Evolutionary conservation across 1,139 yeast genomes (phyloP).

Genomic region (Groenewaldozyma auringiensis): DNA sequence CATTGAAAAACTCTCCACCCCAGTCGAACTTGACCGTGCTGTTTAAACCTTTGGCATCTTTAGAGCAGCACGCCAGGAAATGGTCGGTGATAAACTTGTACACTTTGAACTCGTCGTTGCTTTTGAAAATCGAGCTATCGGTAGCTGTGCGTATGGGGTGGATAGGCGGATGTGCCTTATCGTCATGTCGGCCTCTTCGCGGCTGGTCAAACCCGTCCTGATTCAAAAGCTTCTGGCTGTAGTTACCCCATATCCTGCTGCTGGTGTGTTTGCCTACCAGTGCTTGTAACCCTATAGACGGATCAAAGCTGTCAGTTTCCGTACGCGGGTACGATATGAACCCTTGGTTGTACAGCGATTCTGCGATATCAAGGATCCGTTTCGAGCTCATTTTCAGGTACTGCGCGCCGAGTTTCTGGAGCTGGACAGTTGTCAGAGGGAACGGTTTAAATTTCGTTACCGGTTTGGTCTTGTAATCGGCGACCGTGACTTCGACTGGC

Average conservation of each 20-base stretch:
- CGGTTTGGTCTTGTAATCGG: constrained; percentile 41
- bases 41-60: constrained; percentile 74
- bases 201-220: constrained; percentile 48
- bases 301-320: constrained; percentile 85
- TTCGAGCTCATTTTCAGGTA: constrained; percentile 76
- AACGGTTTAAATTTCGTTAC: constrained; percentile 74
- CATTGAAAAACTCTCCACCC: constrained; percentile 66
- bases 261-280: constrained; percentile 54
- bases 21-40: constrained; percentile 61
- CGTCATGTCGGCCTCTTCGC: constrained; percentile 74
- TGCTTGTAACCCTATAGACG: constrained; percentile 56
- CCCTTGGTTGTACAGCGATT: constrained; percentile 75
- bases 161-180: constrained; percentile 97
- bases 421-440: constrained; percentile 91
- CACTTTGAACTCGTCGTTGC: constrained; percentile 54
- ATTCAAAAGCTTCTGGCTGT: constrained; percentile 33
- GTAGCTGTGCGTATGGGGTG: constrained; percentile 58
- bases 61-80: constrained; percentile 86
- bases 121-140: constrained; percentile 32
- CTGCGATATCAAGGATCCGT: constrained; percentile 69
- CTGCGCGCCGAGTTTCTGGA: constrained; percentile 79
- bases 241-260: constrained; percentile 41
- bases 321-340: constrained; percentile 94
- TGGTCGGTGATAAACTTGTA: constrained; percentile 84
- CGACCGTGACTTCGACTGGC: constrained; percentile 43